These are phyloP conservation scores for Fraxinus velutina DNA, from an alignment of 305 asterid species.

Conservation along the genomic window DNA sequence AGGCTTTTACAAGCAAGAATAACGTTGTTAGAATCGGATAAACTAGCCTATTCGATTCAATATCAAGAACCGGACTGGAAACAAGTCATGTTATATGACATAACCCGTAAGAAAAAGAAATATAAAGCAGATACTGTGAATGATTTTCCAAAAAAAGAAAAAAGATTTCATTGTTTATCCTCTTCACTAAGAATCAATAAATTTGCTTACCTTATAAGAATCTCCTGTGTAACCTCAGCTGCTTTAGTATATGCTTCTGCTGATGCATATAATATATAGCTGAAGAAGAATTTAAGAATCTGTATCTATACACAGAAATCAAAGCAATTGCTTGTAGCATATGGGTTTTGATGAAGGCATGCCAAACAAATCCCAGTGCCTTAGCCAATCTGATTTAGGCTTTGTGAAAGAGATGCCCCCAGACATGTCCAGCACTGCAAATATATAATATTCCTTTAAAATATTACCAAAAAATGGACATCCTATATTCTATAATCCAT, in stretches of 20 bases:
- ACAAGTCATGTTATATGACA: not conserved
- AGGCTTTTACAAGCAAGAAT: not conserved
- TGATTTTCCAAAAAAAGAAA: too few species aligned
- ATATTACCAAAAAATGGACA: not conserved
- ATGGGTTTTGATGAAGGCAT: slow-evolving; percentile 43
- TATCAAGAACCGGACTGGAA: not conserved
- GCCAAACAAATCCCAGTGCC: slow-evolving; percentile 75
- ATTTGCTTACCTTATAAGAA: slow-evolving; percentile 31
- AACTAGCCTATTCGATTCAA: not conserved
- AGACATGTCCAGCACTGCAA: slow-evolving; percentile 14
- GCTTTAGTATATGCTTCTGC: slow-evolving; percentile 28
- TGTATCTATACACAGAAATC: slow-evolving; percentile 52
- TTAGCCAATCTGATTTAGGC: slow-evolving; percentile 43
- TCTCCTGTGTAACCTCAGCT: slow-evolving; percentile 17
- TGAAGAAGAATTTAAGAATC: slow-evolving; percentile 43
- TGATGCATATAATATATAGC: not conserved
- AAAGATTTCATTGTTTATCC: not conserved
- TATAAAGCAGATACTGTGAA: too few species aligned
- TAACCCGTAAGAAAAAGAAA: not conserved
- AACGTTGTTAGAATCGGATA: not conserved
- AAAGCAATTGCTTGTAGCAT: slow-evolving; percentile 49
- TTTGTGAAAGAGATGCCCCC: slow-evolving; percentile 40
- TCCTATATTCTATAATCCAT: slow-evolving; percentile 14
- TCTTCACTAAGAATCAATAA: not conserved
- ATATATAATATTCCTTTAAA: not conserved